phyloP scores from a whole-genome alignment of 2,329 filamentous ascomycete genomes.

The Chaetomiaceae sp. region DNA sequence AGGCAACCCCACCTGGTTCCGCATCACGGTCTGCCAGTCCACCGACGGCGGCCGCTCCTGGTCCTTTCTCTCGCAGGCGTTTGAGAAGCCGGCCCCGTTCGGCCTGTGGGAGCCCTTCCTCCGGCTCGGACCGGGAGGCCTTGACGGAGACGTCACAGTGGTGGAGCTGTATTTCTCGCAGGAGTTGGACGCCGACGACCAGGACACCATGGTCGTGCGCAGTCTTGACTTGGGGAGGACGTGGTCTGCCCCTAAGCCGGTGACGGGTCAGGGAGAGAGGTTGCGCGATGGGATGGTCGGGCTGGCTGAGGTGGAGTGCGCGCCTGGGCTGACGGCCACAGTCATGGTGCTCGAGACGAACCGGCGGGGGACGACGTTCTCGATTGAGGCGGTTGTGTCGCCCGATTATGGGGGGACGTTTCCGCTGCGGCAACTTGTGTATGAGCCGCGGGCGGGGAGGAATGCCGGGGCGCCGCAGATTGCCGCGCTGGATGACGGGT shows the following conservation, averaged over 20 bases:
- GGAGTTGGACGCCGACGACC: conserved; percentile 42
- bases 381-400: conserved; percentile 41
- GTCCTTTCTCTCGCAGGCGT: conserved; percentile 41
- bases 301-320: conserved; percentile 31
- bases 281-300: conserved; percentile 44
- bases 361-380: conserved; percentile 35
- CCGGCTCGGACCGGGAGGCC: conserved; percentile 30
- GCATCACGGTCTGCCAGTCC: conserved; percentile 47
- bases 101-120: conserved; percentile 50
- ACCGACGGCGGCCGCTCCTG: conserved; percentile 40
- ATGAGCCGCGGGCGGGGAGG: conserved; percentile 38
- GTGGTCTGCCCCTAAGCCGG: conserved; percentile 38
- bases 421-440: conserved; percentile 39
- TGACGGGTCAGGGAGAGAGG: conserved; percentile 34
- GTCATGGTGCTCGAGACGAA: conserved; percentile 47
- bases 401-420: conserved; percentile 41
- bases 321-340: conserved; percentile 33
- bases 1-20: conserved; percentile 30
- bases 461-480: conserved; percentile 45
- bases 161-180: conserved; percentile 44
- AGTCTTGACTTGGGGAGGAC: conserved; percentile 40
- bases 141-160: conserved; percentile 21
- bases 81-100: conserved; percentile 31
- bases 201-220: conserved; percentile 45
- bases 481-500: conserved; percentile 36